Conservation (phyloP, 371 early-diverging fungal species). For the Mortierella sp. region DNA sequence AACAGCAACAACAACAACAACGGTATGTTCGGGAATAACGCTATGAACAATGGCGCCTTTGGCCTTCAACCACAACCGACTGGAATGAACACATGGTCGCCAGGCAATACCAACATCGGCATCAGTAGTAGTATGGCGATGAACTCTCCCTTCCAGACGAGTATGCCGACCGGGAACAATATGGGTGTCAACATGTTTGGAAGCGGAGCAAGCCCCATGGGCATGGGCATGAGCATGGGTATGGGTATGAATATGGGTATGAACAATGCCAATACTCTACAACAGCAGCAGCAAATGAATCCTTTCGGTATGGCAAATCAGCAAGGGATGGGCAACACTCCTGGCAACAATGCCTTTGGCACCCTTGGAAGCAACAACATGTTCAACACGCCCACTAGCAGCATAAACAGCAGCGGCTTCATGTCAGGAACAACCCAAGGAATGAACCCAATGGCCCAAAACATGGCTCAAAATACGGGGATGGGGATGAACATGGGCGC, state of each 20-base stretch:
- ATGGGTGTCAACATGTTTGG: slow-evolving; percentile 29
- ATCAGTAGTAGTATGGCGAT: slow-evolving; percentile 19
- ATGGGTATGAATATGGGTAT: slow-evolving; percentile 8
- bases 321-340: slow-evolving; percentile 7
- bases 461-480: too few species aligned
- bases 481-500: background rate
- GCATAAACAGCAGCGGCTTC: slow-evolving; percentile 19
- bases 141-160: slow-evolving; percentile 32
- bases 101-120: slow-evolving; percentile 19
- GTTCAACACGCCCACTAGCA: slow-evolving; percentile 17
- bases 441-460: background rate
- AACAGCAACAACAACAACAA: slow-evolving; percentile 27
- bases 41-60: slow-evolving; percentile 24
- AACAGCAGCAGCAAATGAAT: slow-evolving; percentile 15
- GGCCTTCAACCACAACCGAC: slow-evolving; percentile 37
- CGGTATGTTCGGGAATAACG: slow-evolving; percentile 24
- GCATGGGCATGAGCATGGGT: slow-evolving; percentile 4
- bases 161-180: slow-evolving; percentile 32
- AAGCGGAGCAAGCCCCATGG: slow-evolving; percentile 13
- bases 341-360: slow-evolving; percentile 15
- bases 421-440: background rate
- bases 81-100: slow-evolving; percentile 36
- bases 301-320: slow-evolving; percentile 17
- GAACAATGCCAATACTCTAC: slow-evolving; percentile 1
- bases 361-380: slow-evolving; percentile 14